A percentile compares a stretch with the other conserved stretches of the same genome.
phyloP scores from a whole-genome alignment of 2,329 filamentous ascomycete species.

The Amauroascus niger region DNA sequence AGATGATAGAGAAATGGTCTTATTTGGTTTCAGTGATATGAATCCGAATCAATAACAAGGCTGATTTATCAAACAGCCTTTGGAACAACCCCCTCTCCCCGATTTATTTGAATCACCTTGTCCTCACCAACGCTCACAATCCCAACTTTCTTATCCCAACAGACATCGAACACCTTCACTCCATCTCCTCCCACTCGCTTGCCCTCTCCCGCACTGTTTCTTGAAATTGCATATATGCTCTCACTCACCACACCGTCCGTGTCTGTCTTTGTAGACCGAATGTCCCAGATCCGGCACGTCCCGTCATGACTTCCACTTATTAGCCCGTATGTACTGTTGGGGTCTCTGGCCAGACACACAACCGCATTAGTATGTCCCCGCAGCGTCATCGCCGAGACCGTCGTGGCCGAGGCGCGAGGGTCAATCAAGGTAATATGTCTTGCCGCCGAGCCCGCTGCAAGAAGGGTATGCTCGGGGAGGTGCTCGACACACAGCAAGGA shows the following conservation, averaged over 20 bases:
- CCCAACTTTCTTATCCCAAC: constrained; percentile 76
- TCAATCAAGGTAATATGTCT: constrained; percentile 90
- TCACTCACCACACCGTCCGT: constrained; percentile 53
- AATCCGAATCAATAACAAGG: neutral
- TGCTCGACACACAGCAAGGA: constrained; percentile 70
- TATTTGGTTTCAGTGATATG: neutral
- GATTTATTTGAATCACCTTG: constrained; percentile 87
- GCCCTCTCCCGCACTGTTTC: constrained; percentile 59
- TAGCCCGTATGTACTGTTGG: constrained; percentile 66
- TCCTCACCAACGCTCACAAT: constrained; percentile 91
- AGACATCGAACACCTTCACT: constrained; percentile 79
- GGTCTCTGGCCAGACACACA: constrained; percentile 49
- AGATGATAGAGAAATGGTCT: constrained; percentile 21
- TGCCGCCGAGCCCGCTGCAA: constrained; percentile 69
- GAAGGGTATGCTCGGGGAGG: constrained; percentile 54
- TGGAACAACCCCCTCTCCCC: constrained; percentile 45
- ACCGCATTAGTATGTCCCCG: constrained; percentile 74
- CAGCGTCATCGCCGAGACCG: constrained; percentile 79
- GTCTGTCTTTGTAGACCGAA: constrained; percentile 57
- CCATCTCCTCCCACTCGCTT: constrained; percentile 65
- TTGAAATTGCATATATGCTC: constrained; percentile 66
- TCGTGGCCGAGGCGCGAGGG: constrained; percentile 65
- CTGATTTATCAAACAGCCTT: constrained; percentile 22
- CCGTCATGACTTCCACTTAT: constrained; percentile 87
- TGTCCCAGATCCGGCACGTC: constrained; percentile 87